A percentile compares a stretch with the other conserved stretches of the same genome.
These are phyloP conservation scores for Irpex rosettiformis DNA, from an alignment of 1,284 basidiomycete species.

Conservation along the genomic window DNA sequence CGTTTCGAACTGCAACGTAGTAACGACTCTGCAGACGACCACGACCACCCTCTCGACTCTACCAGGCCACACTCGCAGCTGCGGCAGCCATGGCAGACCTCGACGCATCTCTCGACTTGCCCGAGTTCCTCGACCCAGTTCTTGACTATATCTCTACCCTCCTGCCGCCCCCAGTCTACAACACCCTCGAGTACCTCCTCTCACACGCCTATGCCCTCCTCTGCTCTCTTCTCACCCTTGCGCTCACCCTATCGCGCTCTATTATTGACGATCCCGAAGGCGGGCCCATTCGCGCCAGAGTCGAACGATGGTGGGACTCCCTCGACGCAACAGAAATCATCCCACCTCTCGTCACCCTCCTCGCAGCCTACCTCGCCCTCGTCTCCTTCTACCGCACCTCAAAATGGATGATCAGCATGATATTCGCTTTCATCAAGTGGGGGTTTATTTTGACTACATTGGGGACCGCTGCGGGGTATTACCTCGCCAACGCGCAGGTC, in stretches of 20 bases:
- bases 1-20: not conserved
- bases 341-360: constrained; percentile 68
- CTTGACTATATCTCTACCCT: constrained; percentile 50
- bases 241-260: constrained; percentile 45
- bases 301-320: constrained; percentile 22
- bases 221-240: constrained; percentile 47
- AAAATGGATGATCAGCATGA: constrained; percentile 64
- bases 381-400: constrained; percentile 72
- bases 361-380: constrained; percentile 71
- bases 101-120: constrained; percentile 21
- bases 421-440: constrained; percentile 73
- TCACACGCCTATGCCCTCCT: constrained; percentile 51
- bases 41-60: not conserved
- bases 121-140: constrained; percentile 46
- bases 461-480: constrained; percentile 49
- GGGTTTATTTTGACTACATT: constrained; percentile 53
- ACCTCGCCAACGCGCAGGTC: constrained; percentile 34
- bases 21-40: not conserved
- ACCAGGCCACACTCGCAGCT: not conserved
- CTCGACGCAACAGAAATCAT: constrained; percentile 67
- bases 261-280: constrained; percentile 19
- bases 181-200: constrained; percentile 45
- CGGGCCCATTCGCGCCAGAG: not conserved
- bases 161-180: constrained; percentile 55
- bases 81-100: not conserved